These are phyloP conservation scores for Waltiozyma sp. DNA, from an alignment of 1,139 yeast genomes.

Conservation along the genomic window DNA sequence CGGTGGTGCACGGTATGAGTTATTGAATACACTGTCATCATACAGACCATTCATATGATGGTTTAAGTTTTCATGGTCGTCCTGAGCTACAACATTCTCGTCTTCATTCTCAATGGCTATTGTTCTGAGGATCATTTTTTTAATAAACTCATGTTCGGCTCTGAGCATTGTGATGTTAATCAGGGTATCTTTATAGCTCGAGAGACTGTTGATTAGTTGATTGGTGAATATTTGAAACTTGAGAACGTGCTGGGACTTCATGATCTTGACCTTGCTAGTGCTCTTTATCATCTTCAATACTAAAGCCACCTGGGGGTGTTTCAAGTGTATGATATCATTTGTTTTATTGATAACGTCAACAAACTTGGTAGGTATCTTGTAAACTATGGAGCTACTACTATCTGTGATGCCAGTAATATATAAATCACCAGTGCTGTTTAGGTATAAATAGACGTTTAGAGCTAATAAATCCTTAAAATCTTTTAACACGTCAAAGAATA, in stretches of 20 bases:
- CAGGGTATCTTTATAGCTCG: background rate
- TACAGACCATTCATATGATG: background rate
- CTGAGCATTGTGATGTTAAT: background rate
- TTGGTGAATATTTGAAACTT: background rate
- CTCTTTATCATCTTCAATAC: background rate
- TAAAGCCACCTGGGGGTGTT: background rate
- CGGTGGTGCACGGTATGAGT: background rate
- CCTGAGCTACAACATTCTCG: background rate
- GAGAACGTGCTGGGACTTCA: background rate
- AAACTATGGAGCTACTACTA: background rate
- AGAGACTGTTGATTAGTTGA: background rate
- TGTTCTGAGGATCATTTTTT: background rate
- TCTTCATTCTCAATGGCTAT: background rate
- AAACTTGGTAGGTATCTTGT: background rate
- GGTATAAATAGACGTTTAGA: constrained; percentile 42
- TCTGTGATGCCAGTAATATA: background rate
- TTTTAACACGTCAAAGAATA: constrained; percentile 44
- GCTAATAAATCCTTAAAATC: constrained; percentile 62
- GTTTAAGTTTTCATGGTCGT: background rate
- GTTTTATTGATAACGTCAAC: constrained; percentile 3
- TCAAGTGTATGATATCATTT: constrained; percentile 7
- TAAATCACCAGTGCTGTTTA: background rate
- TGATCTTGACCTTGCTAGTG: background rate
- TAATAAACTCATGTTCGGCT: background rate
- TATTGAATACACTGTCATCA: background rate